These are phyloP conservation scores for Fusarium sp. DNA, from an alignment of 2,329 filamentous ascomycete species.

Conservation along the genomic window DNA sequence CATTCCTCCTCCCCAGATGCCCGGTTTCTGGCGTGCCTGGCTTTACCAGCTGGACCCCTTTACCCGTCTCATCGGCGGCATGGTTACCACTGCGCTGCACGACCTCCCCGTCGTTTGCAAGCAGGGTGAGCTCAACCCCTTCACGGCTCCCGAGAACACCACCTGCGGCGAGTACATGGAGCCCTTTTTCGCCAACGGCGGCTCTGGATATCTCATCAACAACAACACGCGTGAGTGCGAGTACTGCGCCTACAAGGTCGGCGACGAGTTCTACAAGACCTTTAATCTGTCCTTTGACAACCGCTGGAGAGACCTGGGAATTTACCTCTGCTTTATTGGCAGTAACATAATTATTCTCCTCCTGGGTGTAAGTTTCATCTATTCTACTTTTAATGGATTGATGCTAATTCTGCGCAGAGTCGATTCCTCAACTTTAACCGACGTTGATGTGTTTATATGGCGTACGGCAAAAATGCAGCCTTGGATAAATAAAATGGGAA, in stretches of 20 bases:
- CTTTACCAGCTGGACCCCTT: slow-evolving; percentile 74
- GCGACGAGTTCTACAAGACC: slow-evolving; percentile 81
- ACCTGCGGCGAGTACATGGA: slow-evolving; percentile 42
- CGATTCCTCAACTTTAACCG: slow-evolving; percentile 65
- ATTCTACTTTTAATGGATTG: fast-evolving
- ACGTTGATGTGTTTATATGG: slow-evolving; percentile 47
- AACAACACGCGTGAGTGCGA: slow-evolving; percentile 75
- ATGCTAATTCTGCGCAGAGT: slow-evolving; percentile 48
- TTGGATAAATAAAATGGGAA: background rate
- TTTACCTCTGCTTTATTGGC: slow-evolving; percentile 78
- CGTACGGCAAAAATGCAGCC: background rate
- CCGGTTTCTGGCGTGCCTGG: slow-evolving; percentile 79
- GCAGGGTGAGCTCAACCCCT: slow-evolving; percentile 66
- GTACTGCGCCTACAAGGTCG: slow-evolving; percentile 84
- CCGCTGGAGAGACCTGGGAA: slow-evolving; percentile 86
- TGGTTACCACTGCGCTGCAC: slow-evolving; percentile 72
- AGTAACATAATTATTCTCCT: slow-evolving; percentile 77
- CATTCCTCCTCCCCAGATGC: slow-evolving; percentile 80
- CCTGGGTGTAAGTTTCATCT: slow-evolving; percentile 57
- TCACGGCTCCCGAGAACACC: slow-evolving; percentile 67
- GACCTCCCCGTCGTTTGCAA: slow-evolving; percentile 62
- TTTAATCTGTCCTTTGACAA: slow-evolving; percentile 74
- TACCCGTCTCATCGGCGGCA: slow-evolving; percentile 72
- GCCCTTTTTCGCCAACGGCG: slow-evolving; percentile 58
- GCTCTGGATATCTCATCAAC: slow-evolving; percentile 75